These are phyloP conservation scores for Ophiostoma angusticollis DNA, from an alignment of 2,329 filamentous ascomycete species.

Conservation along the genomic window DNA sequence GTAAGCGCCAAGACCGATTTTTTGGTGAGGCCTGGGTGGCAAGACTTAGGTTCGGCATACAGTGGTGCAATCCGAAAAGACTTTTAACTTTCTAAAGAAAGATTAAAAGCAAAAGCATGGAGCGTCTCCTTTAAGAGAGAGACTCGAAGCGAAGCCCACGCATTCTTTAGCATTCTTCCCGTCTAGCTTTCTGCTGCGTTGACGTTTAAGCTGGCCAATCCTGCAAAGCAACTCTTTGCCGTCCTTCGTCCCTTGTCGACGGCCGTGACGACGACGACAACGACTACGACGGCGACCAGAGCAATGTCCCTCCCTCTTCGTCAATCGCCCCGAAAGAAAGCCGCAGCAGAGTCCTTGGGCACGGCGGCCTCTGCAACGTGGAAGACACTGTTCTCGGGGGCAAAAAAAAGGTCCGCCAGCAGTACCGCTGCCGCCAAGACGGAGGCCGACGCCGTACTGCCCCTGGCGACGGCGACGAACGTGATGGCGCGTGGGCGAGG, in stretches of 20 bases:
- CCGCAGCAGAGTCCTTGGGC: neutral
- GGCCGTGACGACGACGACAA: too few species aligned
- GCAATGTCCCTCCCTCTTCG: constrained; percentile 10
- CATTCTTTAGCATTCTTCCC: neutral
- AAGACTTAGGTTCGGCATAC: too few species aligned
- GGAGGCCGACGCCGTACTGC: too few species aligned
- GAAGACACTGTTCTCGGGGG: constrained; percentile 17
- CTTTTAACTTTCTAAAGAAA: too few species aligned
- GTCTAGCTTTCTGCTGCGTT: neutral
- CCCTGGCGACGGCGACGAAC: too few species aligned
- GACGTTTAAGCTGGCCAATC: neutral
- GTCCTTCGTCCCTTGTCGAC: constrained; percentile 4
- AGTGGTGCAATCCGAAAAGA: too few species aligned
- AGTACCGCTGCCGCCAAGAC: neutral
- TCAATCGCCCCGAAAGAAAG: constrained; percentile 6
- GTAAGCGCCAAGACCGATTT: too few species aligned
- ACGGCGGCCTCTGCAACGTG: neutral
- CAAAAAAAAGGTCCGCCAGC: neutral
- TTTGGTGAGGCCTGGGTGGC: too few species aligned
- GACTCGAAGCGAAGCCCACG: too few species aligned
- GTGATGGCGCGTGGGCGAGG: neutral
- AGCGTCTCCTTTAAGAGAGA: too few species aligned
- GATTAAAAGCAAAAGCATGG: too few species aligned
- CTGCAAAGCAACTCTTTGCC: neutral
- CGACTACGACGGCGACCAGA: too few species aligned